Evolutionary conservation across 2,329 filamentous ascomycete genomes (phyloP).

Genomic region (Amylocarpus encephaloides): DNA sequence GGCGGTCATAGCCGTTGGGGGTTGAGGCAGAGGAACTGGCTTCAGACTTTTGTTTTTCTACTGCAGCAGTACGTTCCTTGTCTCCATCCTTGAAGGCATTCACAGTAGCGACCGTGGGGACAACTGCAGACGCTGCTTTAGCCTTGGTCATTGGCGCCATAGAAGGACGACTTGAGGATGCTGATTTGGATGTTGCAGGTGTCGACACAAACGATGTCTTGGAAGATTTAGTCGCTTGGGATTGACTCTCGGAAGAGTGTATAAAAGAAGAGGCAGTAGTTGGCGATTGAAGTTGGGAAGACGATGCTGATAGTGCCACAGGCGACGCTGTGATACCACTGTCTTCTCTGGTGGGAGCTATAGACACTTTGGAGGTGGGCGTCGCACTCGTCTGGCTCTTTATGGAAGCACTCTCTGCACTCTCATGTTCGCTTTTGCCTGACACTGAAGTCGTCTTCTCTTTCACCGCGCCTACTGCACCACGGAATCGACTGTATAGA

Average conservation of each 20-base stretch:
- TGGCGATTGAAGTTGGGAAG: conserved; percentile 30
- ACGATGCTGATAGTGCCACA: conserved; percentile 24
- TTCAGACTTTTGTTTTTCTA: conserved; percentile 20
- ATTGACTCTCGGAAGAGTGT: conserved; percentile 26
- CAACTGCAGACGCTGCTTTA: conserved; percentile 25
- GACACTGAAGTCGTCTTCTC: conserved; percentile 38
- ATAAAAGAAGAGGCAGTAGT: conserved; percentile 27
- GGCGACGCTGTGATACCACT: conserved; percentile 34
- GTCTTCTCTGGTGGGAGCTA: conserved; percentile 37
- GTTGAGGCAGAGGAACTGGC: conserved; percentile 2
- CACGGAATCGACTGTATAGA: conserved; percentile 77
- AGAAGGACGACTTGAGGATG: conserved; percentile 22
- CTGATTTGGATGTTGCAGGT: conserved; percentile 25
- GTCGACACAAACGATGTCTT: conserved; percentile 27
- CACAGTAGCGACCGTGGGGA: conserved; percentile 43
- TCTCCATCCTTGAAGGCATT: conserved; percentile 45
- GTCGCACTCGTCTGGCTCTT: conserved; percentile 38
- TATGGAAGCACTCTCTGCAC: conserved; percentile 39
- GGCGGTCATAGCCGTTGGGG: conserved; percentile 10
- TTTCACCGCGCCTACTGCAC: conserved; percentile 65
- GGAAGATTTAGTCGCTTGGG: conserved; percentile 29
- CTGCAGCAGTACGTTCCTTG: conserved; percentile 32
- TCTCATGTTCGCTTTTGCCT: conserved; percentile 36
- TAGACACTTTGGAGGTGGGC: conserved; percentile 38
- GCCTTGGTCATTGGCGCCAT: conserved; percentile 29